These are phyloP conservation scores for Russula foetens DNA, from an alignment of 768 basidiomycete genomes.

Conservation along the genomic window DNA sequence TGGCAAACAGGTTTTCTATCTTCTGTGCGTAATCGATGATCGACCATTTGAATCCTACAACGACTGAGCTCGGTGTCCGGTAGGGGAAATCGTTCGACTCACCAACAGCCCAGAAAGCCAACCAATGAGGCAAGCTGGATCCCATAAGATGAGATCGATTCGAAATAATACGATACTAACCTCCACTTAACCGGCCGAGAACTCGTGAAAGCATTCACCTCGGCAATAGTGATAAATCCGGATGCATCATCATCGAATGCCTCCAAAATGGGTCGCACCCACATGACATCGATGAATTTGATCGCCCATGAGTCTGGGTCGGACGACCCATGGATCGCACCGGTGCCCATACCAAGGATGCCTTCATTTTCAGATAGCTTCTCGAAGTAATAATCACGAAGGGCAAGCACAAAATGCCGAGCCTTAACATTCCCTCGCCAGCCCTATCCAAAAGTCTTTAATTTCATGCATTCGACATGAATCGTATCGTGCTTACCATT, in stretches of 20 bases:
- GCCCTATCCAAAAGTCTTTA: slow-evolving; percentile 4
- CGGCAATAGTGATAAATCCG: slow-evolving; percentile 26
- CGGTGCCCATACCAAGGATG: neutral
- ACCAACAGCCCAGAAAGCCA: slow-evolving; percentile 27
- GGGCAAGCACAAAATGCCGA: slow-evolving; percentile 21
- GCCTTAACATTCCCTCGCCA: slow-evolving; percentile 17
- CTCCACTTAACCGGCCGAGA: slow-evolving; percentile 25
- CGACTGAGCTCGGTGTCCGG: too few species aligned
- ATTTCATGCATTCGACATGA: neutral
- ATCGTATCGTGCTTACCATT: slow-evolving; percentile 18
- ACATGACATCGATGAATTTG: slow-evolving; percentile 19
- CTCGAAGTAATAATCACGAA: slow-evolving; percentile 28
- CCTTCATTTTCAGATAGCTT: slow-evolving; percentile 7
- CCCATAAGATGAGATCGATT: neutral
- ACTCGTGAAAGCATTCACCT: neutral
- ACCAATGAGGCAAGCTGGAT: slow-evolving; percentile 26
- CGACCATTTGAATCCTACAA: slow-evolving; percentile 6
- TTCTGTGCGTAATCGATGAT: slow-evolving; percentile 12
- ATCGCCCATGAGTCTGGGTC: slow-evolving; percentile 26
- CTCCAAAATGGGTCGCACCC: slow-evolving; percentile 25
- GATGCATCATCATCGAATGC: slow-evolving; percentile 30
- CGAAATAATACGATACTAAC: neutral
- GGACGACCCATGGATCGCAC: neutral
- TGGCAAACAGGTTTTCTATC: slow-evolving; percentile 11
- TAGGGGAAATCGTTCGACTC: neutral